Evolutionary conservation across 441 rosid species (phyloP).

Genomic region (Corymbia citriodora): DNA sequence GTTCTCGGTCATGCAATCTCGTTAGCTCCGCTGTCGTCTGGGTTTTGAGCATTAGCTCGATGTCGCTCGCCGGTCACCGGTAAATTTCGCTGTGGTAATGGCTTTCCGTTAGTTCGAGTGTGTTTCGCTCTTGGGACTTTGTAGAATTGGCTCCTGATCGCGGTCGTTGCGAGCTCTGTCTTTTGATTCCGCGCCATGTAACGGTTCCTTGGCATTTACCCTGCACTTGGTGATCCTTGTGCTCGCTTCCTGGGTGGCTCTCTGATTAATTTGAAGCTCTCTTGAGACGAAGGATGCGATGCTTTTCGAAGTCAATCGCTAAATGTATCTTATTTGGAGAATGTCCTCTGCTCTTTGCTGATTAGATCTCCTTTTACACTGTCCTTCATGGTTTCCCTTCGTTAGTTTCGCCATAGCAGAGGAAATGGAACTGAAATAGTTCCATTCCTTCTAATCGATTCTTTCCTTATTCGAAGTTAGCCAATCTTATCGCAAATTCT

Average conservation of each 20-base stretch:
- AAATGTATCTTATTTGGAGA: background rate
- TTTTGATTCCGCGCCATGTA: conserved; percentile 30
- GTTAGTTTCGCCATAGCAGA: background rate
- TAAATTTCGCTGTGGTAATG: conserved; percentile 12
- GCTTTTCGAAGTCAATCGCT: background rate
- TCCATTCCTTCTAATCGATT: background rate
- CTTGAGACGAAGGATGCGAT: conserved; percentile 9
- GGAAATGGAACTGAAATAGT: background rate
- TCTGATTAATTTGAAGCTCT: background rate
- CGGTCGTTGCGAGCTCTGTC: conserved; percentile 5
- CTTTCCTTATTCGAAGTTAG: background rate
- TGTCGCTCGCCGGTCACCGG: background rate
- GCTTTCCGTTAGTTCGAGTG: conserved; percentile 38
- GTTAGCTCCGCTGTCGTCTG: conserved; percentile 19
- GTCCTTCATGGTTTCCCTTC: background rate
- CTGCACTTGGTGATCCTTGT: conserved; percentile 7
- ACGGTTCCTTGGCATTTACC: conserved; percentile 11
- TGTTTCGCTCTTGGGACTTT: conserved; percentile 1
- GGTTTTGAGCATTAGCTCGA: background rate
- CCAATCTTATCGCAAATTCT: background rate
- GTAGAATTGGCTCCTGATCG: conserved; percentile 10
- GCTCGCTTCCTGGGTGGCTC: conserved; percentile 33
- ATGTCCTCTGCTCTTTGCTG: background rate
- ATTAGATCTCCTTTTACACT: background rate
- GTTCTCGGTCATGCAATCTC: conserved; percentile 32